phyloP scores from a whole-genome alignment of 225 moss, liverwort and hornwort genomes.

The Physcomitrium patens region DNA sequence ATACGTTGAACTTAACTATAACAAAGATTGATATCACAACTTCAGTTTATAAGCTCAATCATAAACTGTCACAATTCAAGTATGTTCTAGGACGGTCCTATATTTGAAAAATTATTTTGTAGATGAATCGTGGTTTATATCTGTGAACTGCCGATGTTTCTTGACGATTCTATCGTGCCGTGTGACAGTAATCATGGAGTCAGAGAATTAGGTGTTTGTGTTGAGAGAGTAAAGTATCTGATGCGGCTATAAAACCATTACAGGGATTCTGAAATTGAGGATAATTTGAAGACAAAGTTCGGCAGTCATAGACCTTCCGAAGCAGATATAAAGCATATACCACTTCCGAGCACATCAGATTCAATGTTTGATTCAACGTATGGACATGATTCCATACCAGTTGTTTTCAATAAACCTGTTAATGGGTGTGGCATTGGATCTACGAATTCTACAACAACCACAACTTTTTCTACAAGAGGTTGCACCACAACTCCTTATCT shows the following conservation, averaged over 20 bases:
- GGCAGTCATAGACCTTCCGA: constrained; percentile 30
- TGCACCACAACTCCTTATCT: neutral
- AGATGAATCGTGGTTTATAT: constrained; percentile 7
- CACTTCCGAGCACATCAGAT: constrained; percentile 21
- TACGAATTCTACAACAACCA: constrained; percentile 17
- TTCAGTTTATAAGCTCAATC: neutral
- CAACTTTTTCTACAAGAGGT: constrained; percentile 30
- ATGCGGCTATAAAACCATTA: constrained; percentile 12
- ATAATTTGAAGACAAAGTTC: constrained; percentile 40
- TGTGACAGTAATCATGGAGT: constrained; percentile 10
- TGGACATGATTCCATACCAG: constrained; percentile 23
- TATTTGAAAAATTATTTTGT: neutral
- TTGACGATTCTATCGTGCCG: neutral
- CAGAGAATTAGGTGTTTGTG: neutral
- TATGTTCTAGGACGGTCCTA: neutral
- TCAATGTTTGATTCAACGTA: constrained; percentile 27
- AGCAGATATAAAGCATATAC: constrained; percentile 27
- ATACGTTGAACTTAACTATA: neutral
- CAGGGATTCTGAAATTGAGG: constrained; percentile 40
- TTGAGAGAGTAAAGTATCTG: neutral
- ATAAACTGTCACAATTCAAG: neutral
- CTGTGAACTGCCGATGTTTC: constrained; percentile 10
- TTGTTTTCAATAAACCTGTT: constrained; percentile 16
- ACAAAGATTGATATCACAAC: constrained; percentile 13
- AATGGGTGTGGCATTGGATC: constrained; percentile 20